Percentiles rank a stretch among this genome's conserved stretches.
Evolutionary conservation across 1,284 basidiomycete species (phyloP).

Genomic region (Leccinum colubrinum): DNA sequence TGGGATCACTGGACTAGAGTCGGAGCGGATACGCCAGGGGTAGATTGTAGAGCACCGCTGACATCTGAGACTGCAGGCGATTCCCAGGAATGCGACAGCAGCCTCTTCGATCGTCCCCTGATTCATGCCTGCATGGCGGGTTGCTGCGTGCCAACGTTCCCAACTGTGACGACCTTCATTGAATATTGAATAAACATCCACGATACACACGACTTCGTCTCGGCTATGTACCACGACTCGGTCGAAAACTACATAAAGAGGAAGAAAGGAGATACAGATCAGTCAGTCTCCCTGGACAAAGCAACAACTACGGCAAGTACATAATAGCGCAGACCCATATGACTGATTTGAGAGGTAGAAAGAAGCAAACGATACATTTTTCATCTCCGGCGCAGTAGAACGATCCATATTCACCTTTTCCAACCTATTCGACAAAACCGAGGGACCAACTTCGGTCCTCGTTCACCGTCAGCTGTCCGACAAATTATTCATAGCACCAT

Average conservation of each 20-base stretch:
- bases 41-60: background rate
- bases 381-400: background rate
- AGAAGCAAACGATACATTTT: background rate
- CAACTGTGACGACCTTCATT: background rate
- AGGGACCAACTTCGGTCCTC: background rate
- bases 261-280: background rate
- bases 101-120: background rate
- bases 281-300: background rate
- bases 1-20: background rate
- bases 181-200: background rate
- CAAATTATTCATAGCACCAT: constrained; percentile 13
- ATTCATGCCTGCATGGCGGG: background rate
- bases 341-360: background rate
- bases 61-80: background rate
- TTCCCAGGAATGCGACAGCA: background rate
- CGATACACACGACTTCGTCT: background rate
- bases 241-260: background rate
- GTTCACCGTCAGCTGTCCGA: background rate
- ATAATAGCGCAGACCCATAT: background rate
- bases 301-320: background rate
- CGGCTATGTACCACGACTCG: background rate
- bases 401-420: background rate
- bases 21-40: background rate
- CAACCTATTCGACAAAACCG: background rate
- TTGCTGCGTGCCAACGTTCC: background rate